These are phyloP conservation scores for Tephrocybe sp. DNA, from an alignment of 768 basidiomycete genomes.

Conservation along the genomic window DNA sequence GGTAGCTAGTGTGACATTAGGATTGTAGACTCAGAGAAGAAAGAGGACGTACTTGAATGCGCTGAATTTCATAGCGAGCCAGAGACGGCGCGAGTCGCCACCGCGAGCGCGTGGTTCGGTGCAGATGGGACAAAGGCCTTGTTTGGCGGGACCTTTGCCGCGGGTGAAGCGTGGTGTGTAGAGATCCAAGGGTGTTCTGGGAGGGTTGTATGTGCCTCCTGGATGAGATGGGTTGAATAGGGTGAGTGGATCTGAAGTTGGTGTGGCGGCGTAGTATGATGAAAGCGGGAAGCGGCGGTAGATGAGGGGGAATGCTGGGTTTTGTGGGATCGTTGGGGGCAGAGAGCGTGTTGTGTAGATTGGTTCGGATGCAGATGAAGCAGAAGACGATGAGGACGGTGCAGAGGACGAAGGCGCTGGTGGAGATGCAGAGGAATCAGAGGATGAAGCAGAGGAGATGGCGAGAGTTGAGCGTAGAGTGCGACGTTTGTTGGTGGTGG, in stretches of 20 bases:
- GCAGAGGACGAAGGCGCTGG: not conserved
- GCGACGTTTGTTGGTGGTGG: not conserved
- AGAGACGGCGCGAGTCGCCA: constrained; percentile 60
- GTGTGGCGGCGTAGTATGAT: constrained; percentile 44
- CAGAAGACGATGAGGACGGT: not conserved
- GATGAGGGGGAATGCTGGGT: constrained; percentile 53
- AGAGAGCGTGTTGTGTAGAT: constrained; percentile 45
- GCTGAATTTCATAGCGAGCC: constrained; percentile 78
- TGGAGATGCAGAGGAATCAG: not conserved
- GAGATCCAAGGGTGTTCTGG: constrained; percentile 59
- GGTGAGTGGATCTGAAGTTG: constrained; percentile 15
- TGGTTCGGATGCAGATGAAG: not conserved
- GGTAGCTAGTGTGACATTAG: constrained; percentile 43
- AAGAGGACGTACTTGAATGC: constrained; percentile 73
- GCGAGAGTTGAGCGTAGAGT: not conserved
- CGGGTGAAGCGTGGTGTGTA: constrained; percentile 79
- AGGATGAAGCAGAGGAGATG: not conserved
- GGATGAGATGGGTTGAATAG: constrained; percentile 36
- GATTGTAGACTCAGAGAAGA: not conserved
- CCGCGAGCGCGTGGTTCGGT: constrained; percentile 57
- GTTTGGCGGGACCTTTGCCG: constrained; percentile 64
- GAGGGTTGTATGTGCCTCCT: constrained; percentile 57
- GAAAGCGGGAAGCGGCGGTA: constrained; percentile 72
- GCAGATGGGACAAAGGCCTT: constrained; percentile 79
- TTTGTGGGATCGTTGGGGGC: constrained; percentile 39